Base-by-base conservation (phyloP, 228 moss, liverwort and hornwort genomes). In the Sphagnum fallax region DNA sequence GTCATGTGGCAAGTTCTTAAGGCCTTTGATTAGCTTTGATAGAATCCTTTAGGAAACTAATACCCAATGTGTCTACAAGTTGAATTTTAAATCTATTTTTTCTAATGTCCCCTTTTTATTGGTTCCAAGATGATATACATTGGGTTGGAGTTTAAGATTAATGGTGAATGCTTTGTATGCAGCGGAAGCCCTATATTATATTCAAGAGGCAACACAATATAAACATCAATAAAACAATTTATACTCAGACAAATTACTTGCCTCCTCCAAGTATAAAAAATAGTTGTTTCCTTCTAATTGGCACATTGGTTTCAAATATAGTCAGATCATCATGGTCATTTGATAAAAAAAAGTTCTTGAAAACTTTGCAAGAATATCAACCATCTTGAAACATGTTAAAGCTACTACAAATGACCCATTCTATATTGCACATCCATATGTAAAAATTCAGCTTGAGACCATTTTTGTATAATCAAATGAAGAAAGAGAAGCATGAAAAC, bases 381-480 rank as follows among this genome's bases (percentile, higher is more conserved):
- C 88, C 5, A 94, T 94, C 16, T 73, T 94, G 59, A 94, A 94
- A 72, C 91, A 94, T 74, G 94, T 91, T 53, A 89, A 94, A 4
- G 94, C 89, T 63, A 89, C 91, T 66, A 89, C 81, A 62, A 89
- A 84, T 61, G 91, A 94, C 10, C 94, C 94, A 53, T 78, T 72
- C 60, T 88, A 85, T 75, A 89, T 94, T 71, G 94, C 86, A 49
- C 89, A 91, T 18, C 89, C 94, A 49, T 94, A 94, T 79, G 94
- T 87, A 62, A 77, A 94, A 74, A 94, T 91, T n/a, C 94, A 94
- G 68, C 94, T 91, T 10, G 0, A 89, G 65, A 67, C 91, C 67
- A 86, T 94, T 68, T 91, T 94, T 67, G 80, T 81, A 11, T 81
- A 90, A 53, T 79, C 89, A 67, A 91, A 91, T 11, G 79, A 86